Conservation (phyloP, 257 asterid genomes). For the Fraxinus anomala region DNA sequence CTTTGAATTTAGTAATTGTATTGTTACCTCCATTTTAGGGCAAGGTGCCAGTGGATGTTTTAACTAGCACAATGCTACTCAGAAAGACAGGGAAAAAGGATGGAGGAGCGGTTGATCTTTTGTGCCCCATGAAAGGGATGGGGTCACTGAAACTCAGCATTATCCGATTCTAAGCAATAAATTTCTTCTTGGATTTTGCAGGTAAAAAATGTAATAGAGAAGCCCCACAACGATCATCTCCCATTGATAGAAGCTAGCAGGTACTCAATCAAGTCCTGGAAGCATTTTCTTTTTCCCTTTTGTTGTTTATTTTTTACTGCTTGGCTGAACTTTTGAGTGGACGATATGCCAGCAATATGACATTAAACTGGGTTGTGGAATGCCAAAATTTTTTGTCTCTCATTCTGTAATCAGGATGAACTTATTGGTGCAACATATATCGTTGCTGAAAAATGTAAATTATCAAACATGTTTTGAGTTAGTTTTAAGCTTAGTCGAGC, state of each 20-base stretch:
- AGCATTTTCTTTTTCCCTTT: not conserved
- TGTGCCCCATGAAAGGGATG: not conserved
- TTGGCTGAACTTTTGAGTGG: not conserved
- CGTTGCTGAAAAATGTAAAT: not conserved
- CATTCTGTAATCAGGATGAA: not conserved
- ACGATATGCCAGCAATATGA: not conserved
- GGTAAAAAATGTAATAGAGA: constrained; percentile 89
- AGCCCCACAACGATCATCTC: constrained; percentile 95
- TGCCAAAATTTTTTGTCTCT: not conserved
- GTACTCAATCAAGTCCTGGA: constrained; percentile 33
- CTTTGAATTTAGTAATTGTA: not conserved
- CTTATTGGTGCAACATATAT: not conserved
- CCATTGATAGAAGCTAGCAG: constrained; percentile 99
- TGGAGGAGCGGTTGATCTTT: not conserved
- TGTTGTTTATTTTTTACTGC: not conserved
- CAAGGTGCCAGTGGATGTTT: not conserved
- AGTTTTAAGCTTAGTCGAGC: not conserved
- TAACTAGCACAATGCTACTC: not conserved
- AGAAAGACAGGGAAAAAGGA: not conserved
- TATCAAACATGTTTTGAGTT: not conserved
- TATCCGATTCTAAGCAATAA: not conserved
- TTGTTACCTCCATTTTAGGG: not conserved
- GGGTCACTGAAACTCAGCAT: not conserved
- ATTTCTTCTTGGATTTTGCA: constrained; percentile 40
- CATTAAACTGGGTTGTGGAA: constrained; percentile 2